Evolutionary conservation across 2,329 filamentous ascomycete species (phyloP), one percentile per base, ranked within the genome.

Genomic region (Apiospora koreana): DNA sequence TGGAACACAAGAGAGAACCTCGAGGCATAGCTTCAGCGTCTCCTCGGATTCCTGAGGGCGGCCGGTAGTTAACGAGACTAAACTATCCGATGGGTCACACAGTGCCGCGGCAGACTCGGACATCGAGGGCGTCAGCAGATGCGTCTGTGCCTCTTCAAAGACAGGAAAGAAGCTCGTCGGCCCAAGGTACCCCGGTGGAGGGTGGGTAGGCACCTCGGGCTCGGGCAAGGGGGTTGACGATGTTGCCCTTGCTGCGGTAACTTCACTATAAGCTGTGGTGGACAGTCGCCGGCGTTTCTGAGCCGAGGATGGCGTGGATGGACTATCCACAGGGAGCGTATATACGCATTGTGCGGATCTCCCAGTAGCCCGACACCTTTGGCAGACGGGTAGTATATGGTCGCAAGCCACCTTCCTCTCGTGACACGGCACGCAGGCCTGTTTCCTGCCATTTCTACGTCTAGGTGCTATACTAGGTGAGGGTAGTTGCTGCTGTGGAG

Each of bases 141-240:
- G 78, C 65, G 81, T 77, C 9, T 80, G 71, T 0, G 79, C 74
- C 31, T 79, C 79, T 43, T 81, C 78, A 65, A 80, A 80, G 5
- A 79, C 79, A 64, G 80, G 79, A 69, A 75, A 77, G n/a, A 73
- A 75, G 28, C 75, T 78, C 18, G 77, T 75, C 12, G 75, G 65
- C 14, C 70, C 70, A 25, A 70, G 43, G 41, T 70, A 72, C n/a
- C 70, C 70, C 6, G 58, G 68, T 3, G 65, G 43, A 25, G 31
- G 65, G 25, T 23, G 45, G 3, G 25, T 25, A n/a, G 31, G 43
- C 21, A 25, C 9, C 18, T 23, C 38, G 18, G 64, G 38, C 21
- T 62, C 31, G 64, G 64, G 18, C 6, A 43, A 42, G n/a, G 25
- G 45, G 66, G 35, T 42, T 3, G 54, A 28, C 28, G 41, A 54